Evolutionary conservation across 139 green algal genomes (phyloP).

Genomic region (Chlamydomonas asymmetrica): DNA sequence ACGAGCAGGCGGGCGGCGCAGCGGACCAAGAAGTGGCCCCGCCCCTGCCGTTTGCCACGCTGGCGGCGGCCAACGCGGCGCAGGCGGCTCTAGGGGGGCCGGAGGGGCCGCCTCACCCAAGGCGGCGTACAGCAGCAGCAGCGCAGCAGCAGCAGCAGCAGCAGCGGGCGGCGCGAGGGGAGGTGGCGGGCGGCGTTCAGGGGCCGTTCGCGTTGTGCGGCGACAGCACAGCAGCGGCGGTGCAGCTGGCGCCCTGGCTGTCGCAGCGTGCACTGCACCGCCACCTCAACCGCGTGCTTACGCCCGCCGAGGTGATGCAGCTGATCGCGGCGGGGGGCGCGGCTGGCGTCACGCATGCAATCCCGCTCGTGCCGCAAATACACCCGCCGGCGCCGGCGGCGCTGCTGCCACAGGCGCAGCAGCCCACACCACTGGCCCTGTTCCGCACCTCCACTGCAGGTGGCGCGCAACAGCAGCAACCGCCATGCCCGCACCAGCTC

Average conservation of each 20-base stretch:
- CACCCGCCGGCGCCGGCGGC: background rate
- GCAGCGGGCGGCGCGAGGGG: background rate
- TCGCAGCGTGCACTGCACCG: too few species aligned
- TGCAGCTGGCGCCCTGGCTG: background rate
- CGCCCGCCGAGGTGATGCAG: constrained; percentile 3
- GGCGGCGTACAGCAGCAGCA: background rate
- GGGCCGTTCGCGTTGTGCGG: background rate
- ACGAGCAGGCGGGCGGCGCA: too few species aligned
- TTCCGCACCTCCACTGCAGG: too few species aligned
- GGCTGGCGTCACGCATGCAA: constrained; percentile 10
- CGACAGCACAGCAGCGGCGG: background rate
- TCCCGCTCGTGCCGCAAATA: constrained; percentile 8
- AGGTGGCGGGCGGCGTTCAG: too few species aligned
- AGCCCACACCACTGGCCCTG: too few species aligned
- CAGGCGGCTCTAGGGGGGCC: too few species aligned
- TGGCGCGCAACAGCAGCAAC: too few species aligned
- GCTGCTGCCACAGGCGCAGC: background rate
- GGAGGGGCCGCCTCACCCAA: background rate
- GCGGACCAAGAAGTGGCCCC: too few species aligned
- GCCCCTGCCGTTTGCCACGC: too few species aligned
- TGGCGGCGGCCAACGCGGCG: too few species aligned
- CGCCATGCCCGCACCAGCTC: too few species aligned
- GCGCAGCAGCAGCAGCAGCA: background rate
- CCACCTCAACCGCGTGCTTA: background rate
- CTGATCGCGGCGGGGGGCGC: constrained; percentile 10